These are phyloP conservation scores for Castanea crenata DNA, from an alignment of 306 rosid genomes.

Conservation along the genomic window DNA sequence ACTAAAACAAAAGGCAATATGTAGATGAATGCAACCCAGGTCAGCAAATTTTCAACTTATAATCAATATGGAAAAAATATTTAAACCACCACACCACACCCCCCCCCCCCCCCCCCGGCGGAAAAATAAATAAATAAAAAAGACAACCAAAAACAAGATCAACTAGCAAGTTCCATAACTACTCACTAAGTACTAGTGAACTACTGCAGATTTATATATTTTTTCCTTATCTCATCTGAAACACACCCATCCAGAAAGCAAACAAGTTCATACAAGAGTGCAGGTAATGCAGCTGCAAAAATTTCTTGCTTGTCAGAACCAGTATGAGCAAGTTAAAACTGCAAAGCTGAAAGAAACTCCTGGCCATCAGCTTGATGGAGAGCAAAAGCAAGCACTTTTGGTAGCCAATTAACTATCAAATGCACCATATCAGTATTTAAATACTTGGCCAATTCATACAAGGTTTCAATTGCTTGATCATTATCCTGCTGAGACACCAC, in stretches of 20 bases:
- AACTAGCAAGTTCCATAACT: neutral
- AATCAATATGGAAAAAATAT: too few relatives aligned
- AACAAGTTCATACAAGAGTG: constrained; percentile 81
- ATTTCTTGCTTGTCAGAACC: constrained; percentile 78
- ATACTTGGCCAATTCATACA: constrained; percentile 70
- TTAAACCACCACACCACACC: too few relatives aligned
- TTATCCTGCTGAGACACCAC: constrained; percentile 71
- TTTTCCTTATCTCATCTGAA: constrained; percentile 65
- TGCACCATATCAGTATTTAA: constrained; percentile 64
- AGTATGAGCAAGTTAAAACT: constrained; percentile 70
- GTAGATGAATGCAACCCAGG: constrained; percentile 18
- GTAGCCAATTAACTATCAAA: constrained; percentile 65
- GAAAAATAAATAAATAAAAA: neutral
- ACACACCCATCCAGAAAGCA: constrained; percentile 75
- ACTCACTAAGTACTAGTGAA: neutral
- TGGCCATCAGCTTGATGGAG: constrained; percentile 67
- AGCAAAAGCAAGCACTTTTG: constrained; percentile 94
- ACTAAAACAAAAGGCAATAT: constrained; percentile 12
- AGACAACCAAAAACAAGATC: neutral
- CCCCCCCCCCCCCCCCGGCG: neutral
- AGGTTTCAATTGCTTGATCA: constrained; percentile 65
- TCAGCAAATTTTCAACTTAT: neutral
- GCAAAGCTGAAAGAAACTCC: constrained; percentile 62
- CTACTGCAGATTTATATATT: constrained; percentile 37
- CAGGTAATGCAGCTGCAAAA: constrained; percentile 80